phyloP scores from a whole-genome alignment of 305 asterid species.

The Fraxinus greggii region DNA sequence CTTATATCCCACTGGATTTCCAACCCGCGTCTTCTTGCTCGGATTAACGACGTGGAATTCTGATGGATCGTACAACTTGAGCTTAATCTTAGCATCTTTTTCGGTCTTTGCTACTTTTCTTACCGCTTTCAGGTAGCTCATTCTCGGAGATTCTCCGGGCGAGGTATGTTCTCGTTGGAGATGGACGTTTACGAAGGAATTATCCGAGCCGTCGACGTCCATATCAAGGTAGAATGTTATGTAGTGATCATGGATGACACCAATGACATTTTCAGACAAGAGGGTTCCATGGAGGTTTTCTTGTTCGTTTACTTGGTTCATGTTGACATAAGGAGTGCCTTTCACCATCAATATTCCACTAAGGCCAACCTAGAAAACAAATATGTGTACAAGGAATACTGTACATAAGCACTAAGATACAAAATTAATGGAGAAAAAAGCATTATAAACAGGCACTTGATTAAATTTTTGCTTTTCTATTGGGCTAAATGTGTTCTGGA shows the following conservation, averaged over 20 bases:
- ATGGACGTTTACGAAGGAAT: constrained; percentile 77
- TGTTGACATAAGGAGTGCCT: constrained; percentile 70
- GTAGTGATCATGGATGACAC: constrained; percentile 89
- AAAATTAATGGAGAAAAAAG: neutral
- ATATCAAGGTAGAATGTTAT: constrained; percentile 82
- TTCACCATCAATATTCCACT: constrained; percentile 96
- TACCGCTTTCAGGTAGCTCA: constrained; percentile 77
- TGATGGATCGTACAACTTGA: constrained; percentile 68
- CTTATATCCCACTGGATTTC: constrained; percentile 89
- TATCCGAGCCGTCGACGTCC: constrained; percentile 74
- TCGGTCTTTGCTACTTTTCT: constrained; percentile 74
- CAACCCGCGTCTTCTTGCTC: constrained; percentile 64
- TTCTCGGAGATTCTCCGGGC: constrained; percentile 62
- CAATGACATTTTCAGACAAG: constrained; percentile 79
- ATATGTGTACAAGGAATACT: neutral
- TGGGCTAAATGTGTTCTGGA: neutral
- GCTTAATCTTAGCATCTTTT: constrained; percentile 80
- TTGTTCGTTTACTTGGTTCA: constrained; percentile 53
- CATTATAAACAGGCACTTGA: neutral
- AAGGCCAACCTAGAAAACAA: constrained; percentile 48
- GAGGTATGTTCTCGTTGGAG: constrained; percentile 54
- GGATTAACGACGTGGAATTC: constrained; percentile 86
- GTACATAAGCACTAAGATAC: constrained; percentile 7
- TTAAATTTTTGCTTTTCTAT: neutral
- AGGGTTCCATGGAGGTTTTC: constrained; percentile 70